Evolutionary conservation across 768 basidiomycete genomes (phyloP).

Genomic region (Mycena belliarum): DNA sequence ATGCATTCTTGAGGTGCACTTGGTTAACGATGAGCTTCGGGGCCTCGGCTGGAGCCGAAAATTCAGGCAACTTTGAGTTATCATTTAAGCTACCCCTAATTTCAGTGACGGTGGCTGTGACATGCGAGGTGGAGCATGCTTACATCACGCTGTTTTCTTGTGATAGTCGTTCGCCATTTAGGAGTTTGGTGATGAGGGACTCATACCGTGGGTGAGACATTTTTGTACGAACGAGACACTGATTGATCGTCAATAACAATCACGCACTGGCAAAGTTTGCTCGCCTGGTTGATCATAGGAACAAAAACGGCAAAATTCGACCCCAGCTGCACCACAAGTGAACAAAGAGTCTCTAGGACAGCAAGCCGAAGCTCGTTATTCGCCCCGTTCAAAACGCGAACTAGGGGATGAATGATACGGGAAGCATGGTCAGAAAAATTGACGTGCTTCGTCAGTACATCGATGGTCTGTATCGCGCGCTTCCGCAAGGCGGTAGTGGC

Average conservation of each 20-base stretch:
- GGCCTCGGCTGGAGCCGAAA: slow-evolving; percentile 82
- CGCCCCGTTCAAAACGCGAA: slow-evolving; percentile 74
- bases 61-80: slow-evolving; percentile 64
- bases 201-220: slow-evolving; percentile 87
- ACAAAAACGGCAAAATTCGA: slow-evolving; percentile 98
- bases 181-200: slow-evolving; percentile 79
- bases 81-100: slow-evolving; percentile 49
- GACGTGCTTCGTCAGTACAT: slow-evolving; percentile 85
- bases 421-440: slow-evolving; percentile 99
- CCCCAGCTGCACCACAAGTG: slow-evolving; percentile 89
- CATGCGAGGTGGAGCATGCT: slow-evolving; percentile 27
- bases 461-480: slow-evolving; percentile 88
- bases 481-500: slow-evolving; percentile 75
- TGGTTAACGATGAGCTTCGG: slow-evolving; percentile 94
- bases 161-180: slow-evolving; percentile 90
- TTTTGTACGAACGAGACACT: slow-evolving; percentile 77
- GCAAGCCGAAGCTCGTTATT: slow-evolving; percentile 81
- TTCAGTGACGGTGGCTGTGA: slow-evolving; percentile 1
- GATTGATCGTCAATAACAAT: not conserved
- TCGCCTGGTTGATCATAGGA: slow-evolving; percentile 93
- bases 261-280: slow-evolving; percentile 11
- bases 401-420: slow-evolving; percentile 93
- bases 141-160: slow-evolving; percentile 78
- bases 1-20: slow-evolving; percentile 94
- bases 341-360: slow-evolving; percentile 92